Evolutionary conservation across 371 early-diverging fungal species (phyloP).

Genomic region (Syncephalis plumigaleata): DNA sequence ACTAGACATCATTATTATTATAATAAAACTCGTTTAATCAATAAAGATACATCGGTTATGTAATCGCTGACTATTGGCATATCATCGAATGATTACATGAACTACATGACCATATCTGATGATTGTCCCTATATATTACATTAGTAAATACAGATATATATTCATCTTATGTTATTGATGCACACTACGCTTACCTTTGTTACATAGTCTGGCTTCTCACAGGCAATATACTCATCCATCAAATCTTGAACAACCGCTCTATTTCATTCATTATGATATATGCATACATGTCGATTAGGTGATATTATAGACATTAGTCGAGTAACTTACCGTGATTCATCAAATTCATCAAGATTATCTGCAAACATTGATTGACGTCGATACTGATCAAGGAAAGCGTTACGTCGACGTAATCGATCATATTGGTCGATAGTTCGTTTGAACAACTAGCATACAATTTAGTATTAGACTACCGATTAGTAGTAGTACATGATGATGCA

Average conservation of each 20-base stretch:
- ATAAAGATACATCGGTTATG: too few species aligned
- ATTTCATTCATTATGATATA: constrained; percentile 2
- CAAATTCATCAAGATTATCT: constrained; percentile 85
- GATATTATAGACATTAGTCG: constrained; percentile 1
- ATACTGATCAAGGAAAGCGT: constrained; percentile 98
- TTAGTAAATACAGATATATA: too few species aligned
- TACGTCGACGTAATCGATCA: constrained; percentile 89
- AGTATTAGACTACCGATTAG: background rate
- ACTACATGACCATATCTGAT: too few species aligned
- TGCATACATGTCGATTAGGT: constrained; percentile 2
- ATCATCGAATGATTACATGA: too few species aligned
- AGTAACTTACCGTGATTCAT: constrained; percentile 32
- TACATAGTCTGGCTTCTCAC: constrained; percentile 78
- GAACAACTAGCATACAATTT: constrained; percentile 42
- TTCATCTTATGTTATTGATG: too few species aligned
- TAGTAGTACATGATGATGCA: background rate
- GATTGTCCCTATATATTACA: too few species aligned
- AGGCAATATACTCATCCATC: constrained; percentile 86
- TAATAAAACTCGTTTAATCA: too few species aligned
- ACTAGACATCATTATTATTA: too few species aligned
- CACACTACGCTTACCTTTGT: constrained; percentile 12
- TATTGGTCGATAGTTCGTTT: constrained; percentile 91
- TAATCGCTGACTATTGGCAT: too few species aligned
- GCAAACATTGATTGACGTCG: constrained; percentile 65
- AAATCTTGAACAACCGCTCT: constrained; percentile 75